Evolutionary conservation across 768 basidiomycete species (phyloP), one percentile per base, ranked within the genome.

Genomic region (Boletus vermiculosoides): DNA sequence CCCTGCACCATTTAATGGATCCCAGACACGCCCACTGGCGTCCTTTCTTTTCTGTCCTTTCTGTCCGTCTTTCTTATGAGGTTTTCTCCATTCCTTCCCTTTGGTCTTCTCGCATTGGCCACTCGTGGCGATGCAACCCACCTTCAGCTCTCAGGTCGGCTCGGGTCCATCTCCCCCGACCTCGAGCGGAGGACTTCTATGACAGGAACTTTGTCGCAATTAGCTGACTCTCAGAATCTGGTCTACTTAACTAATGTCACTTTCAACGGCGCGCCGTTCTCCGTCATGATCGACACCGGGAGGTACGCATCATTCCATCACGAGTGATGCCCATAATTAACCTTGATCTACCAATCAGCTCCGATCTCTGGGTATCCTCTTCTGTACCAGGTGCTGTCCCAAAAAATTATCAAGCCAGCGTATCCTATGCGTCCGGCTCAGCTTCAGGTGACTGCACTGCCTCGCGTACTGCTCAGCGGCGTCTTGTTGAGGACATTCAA

Each of bases 321-420:
- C 28, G 1, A 22, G 3, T 13, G 5, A 22, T 23, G 4, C 16
- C 28, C 33, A 30, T 12, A 28, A 44, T 31, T 34, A 10, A 37
- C 30, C 22, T 36, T 28, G 13, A 34, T n/a, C 30, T 7, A 2
- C n/a, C 18, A 18, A 37, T 39, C 49, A 88, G 86, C 57, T 86
- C 86, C 16, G 87, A 89, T 65, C 69, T 87, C 9, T 87, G 83
- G 80, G 79, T 87, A 6, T 77, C 80, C 11, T 76, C 77, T 31
- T 56, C 56, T 50, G 77, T 85, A 8, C 70, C 72, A 12, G 67
- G 66, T 37, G 77, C 77, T 34, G 73, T 61, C 18, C 61, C 70
- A 25, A 77, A 80, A 37, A 77, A 76, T 3, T 68, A 65, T 49
- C 71, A 70, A 9, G 67, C 76, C 20, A 64, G 64, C 16, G 77